Conservation (phyloP, 78 protist genomes). For the Salpingoeca rosetta region DNA sequence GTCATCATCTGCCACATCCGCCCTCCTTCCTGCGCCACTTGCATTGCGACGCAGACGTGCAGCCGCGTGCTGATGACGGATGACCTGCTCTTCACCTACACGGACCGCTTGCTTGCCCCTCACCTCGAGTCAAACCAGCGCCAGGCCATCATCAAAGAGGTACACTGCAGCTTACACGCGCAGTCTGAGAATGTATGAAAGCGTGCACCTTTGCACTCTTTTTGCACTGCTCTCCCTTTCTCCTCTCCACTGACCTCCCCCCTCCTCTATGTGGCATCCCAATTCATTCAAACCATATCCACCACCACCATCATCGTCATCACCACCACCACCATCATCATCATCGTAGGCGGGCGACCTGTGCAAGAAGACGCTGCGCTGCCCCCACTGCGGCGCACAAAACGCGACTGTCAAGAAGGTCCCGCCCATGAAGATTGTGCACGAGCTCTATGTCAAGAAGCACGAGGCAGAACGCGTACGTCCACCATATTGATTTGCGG, state of each 20-base stretch:
- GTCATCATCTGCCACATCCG: neutral
- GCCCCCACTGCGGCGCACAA: conserved; percentile 74
- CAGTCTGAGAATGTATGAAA: too few relatives aligned
- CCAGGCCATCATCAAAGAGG: conserved; percentile 14
- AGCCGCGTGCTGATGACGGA: conserved; percentile 45
- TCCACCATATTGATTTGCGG: neutral
- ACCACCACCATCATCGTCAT: neutral
- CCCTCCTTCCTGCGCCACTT: neutral
- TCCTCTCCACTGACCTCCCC: too few relatives aligned
- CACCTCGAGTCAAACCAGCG: conserved; percentile 14
- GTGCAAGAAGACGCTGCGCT: conserved; percentile 15
- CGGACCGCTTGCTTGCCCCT: neutral
- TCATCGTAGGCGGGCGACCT: neutral
- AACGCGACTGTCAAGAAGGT: conserved; percentile 82
- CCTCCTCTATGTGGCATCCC: too few relatives aligned
- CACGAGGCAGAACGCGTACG: neutral
- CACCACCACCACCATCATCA: neutral
- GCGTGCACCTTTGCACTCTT: too few relatives aligned
- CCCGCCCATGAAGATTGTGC: conserved; percentile 60
- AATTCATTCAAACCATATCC: neutral
- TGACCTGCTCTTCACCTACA: neutral
- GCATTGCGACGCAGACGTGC: conserved; percentile 46
- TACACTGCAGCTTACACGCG: too few relatives aligned
- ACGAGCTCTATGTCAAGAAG: conserved; percentile 52
- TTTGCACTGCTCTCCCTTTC: too few relatives aligned